Evolutionary conservation across 2,329 filamentous ascomycete genomes (phyloP).

Genomic region (Lasiodiplodia sp.): DNA sequence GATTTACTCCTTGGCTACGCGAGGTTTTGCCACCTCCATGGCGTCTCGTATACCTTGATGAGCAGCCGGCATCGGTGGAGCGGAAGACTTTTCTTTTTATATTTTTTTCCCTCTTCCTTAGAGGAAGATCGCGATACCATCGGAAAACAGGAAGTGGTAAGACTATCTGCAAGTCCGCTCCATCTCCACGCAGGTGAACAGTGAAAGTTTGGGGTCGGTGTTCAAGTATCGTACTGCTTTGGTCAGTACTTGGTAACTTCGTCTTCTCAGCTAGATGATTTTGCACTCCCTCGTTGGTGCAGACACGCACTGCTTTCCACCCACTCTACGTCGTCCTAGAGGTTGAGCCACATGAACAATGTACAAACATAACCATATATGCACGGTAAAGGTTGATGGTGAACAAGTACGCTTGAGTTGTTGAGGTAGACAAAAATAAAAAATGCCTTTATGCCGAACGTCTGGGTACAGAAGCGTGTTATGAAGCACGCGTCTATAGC

Average conservation of each 20-base stretch:
- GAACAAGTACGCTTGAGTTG: not conserved
- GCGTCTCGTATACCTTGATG: not conserved
- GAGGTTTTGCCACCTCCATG: not conserved
- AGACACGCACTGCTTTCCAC: not conserved
- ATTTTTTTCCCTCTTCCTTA: not conserved
- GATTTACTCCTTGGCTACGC: not conserved
- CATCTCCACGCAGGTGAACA: not conserved
- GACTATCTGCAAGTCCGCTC: not conserved
- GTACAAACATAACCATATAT: not conserved
- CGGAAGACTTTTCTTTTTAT: not conserved
- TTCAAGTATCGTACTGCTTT: not conserved
- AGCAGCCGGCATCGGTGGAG: not conserved
- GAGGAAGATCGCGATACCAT: not conserved
- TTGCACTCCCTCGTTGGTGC: not conserved
- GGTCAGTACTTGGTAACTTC: not conserved
- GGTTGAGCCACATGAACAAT: no score
- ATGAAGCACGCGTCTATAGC: no score
- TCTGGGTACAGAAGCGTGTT: no score
- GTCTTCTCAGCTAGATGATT: not conserved
- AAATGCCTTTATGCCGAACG: no score
- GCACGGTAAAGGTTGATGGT: not conserved
- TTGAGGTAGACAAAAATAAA: no score
- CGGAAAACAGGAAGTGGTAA: not conserved
- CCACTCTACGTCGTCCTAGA: not conserved
- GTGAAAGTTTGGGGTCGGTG: not conserved